Conservation (phyloP, 2,329 filamentous ascomycete species). For the Leptographium lundbergii region DNA sequence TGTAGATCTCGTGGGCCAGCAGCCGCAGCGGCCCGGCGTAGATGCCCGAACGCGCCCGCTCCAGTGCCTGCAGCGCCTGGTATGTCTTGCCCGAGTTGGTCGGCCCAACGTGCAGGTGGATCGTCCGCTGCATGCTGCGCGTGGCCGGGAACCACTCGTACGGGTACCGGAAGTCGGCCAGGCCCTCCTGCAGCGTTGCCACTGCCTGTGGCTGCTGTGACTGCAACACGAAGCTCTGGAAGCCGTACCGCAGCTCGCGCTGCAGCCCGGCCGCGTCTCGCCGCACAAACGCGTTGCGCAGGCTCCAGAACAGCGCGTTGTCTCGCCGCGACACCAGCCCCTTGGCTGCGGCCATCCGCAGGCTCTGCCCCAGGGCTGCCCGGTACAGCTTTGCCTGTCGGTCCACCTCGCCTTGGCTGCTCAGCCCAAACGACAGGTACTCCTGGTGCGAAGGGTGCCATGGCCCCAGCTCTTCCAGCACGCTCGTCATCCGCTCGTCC, state of each 20-base stretch:
- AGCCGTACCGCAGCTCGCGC: slow-evolving; percentile 52
- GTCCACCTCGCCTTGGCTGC: slow-evolving; percentile 28
- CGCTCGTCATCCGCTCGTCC: slow-evolving; percentile 20
- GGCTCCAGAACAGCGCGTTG: slow-evolving; percentile 43
- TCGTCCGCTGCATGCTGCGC: slow-evolving; percentile 62
- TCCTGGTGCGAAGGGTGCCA: slow-evolving; percentile 16
- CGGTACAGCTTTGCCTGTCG: slow-evolving; percentile 33
- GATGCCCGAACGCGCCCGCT: slow-evolving; percentile 45
- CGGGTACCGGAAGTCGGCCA: slow-evolving; percentile 80
- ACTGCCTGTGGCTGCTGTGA: slow-evolving; percentile 42
- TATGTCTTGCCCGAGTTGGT: slow-evolving; percentile 99
- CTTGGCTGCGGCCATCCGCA: slow-evolving; percentile 27
- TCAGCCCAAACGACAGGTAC: slow-evolving; percentile 23
- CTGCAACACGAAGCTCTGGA: slow-evolving; percentile 52
- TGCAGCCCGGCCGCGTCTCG: slow-evolving; percentile 36
- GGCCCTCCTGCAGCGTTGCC: slow-evolving; percentile 40
- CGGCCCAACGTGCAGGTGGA: slow-evolving; percentile 89
- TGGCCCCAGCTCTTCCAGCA: slow-evolving; percentile 19
- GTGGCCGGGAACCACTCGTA: slow-evolving; percentile 87
- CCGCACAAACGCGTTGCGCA: slow-evolving; percentile 47
- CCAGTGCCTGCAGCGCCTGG: slow-evolving; percentile 73
- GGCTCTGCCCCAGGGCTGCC: slow-evolving; percentile 29
- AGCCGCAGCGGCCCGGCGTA: slow-evolving; percentile 85
- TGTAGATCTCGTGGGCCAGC: slow-evolving; percentile 88
- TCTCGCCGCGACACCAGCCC: slow-evolving; percentile 24